Evolutionary conservation across 495 filamentous ascomycete genomes (phyloP).

Genomic region (Lasiosphaeria miniovina): DNA sequence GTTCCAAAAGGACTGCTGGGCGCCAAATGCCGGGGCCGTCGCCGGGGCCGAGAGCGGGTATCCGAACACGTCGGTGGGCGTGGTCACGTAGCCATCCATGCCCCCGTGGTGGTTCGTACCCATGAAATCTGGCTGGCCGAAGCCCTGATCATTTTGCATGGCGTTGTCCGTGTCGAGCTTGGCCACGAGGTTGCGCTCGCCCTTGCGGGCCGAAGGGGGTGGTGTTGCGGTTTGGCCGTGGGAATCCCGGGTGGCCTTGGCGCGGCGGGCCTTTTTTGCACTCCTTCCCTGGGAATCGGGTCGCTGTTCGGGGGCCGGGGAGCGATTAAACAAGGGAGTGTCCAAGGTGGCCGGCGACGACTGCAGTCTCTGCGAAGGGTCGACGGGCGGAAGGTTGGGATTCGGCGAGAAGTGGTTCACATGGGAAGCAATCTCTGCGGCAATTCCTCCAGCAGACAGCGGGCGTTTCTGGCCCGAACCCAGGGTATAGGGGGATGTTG

Average conservation of each 20-base stretch:
- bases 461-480: conserved; percentile 36
- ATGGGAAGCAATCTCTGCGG: conserved; percentile 52
- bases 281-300: conserved; percentile 27
- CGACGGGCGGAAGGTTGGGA: conserved; percentile 51
- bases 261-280: conserved; percentile 40
- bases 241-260: conserved; percentile 31
- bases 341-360: conserved; percentile 53
- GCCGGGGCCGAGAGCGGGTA: conserved; percentile 69
- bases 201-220: conserved; percentile 49
- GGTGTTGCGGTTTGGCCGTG: conserved; percentile 50
- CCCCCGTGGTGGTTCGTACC: conserved; percentile 39
- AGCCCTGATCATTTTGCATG: conserved; percentile 54
- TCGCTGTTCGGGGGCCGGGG: conserved; percentile 23
- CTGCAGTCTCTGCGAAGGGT: conserved; percentile 52
- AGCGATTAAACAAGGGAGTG: conserved; percentile 31
- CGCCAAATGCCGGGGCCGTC: conserved; percentile 62
- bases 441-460: conserved; percentile 38
- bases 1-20: conserved; percentile 75
- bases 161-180: conserved; percentile 41
- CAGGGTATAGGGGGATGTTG: conserved; percentile 29
- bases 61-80: conserved; percentile 53
- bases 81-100: conserved; percentile 36
- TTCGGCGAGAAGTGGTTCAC: conserved; percentile 57
- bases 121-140: conserved; percentile 42
- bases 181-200: conserved; percentile 50